A percentile compares a stretch with the other conserved stretches of the same genome.
phyloP scores from a whole-genome alignment of 2,329 filamentous ascomycete genomes.

The Purpureocillium takamizusanense region DNA sequence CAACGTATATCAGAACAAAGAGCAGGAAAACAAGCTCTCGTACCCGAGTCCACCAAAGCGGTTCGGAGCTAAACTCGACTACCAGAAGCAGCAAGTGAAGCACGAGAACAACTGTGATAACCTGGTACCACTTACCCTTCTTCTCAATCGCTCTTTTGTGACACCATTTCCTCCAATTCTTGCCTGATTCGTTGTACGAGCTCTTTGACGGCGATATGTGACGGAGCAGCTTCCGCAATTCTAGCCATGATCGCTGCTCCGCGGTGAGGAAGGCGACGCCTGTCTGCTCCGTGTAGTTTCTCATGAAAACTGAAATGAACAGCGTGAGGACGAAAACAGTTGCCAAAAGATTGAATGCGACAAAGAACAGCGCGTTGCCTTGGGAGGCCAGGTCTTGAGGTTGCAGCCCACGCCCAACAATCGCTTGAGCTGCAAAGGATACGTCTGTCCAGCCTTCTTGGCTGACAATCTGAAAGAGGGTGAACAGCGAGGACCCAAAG shows the following conservation, averaged over 20 bases:
- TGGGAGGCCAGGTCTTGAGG: conserved; percentile 60
- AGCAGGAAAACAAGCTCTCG: conserved; percentile 71
- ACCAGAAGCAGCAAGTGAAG: conserved; percentile 77
- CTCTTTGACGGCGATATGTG: conserved; percentile 94
- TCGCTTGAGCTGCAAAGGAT: conserved; percentile 74
- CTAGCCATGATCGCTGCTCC: conserved; percentile 94
- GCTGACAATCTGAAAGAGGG: conserved; percentile 96
- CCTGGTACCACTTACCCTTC: conserved; percentile 81
- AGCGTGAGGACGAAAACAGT: conserved; percentile 94
- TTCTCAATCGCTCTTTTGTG: conserved; percentile 92
- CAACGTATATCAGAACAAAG: conserved; percentile 74
- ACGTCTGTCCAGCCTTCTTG: conserved; percentile 97
- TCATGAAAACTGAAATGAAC: conserved; percentile 99
- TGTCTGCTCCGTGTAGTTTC: conserved; percentile 97
- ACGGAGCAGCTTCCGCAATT: conserved; percentile 80
- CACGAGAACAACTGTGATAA: conserved; percentile 70
- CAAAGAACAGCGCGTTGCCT: conserved; percentile 88
- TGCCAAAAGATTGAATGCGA: conserved; percentile 91
- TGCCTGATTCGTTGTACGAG: conserved; percentile 68
- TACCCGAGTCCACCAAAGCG: conserved; percentile 56
- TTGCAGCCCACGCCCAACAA: conserved; percentile 68
- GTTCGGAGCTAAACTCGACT: conserved; percentile 75
- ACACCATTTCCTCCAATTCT: conserved; percentile 84
- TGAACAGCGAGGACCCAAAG: conserved; percentile 88
- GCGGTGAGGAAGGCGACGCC: conserved; percentile 93